Evolutionary conservation across 2,329 filamentous ascomycete species (phyloP).

Genomic region (Amylocarpus encephaloides): DNA sequence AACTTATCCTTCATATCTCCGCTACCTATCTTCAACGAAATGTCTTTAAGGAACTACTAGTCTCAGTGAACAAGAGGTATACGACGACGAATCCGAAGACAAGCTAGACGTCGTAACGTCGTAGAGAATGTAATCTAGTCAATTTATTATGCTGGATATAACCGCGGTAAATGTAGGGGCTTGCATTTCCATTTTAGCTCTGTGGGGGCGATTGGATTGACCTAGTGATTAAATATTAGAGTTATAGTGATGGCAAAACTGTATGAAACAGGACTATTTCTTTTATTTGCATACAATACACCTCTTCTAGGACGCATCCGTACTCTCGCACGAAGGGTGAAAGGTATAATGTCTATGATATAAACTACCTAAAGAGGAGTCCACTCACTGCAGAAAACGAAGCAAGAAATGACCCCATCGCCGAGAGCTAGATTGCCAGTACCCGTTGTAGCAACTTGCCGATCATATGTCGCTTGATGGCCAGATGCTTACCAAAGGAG

Average conservation of each 20-base stretch:
- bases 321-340: constrained; percentile 28
- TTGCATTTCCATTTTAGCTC: constrained; percentile 32
- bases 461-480: constrained; percentile 24
- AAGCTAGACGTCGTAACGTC: constrained; percentile 34
- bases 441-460: constrained; percentile 33
- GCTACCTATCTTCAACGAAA: constrained; percentile 36
- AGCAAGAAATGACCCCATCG: constrained; percentile 49
- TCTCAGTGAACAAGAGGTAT: constrained; percentile 33
- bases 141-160: background rate
- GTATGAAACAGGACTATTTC: constrained; percentile 29
- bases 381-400: constrained; percentile 36
- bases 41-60: constrained; percentile 37
- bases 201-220: constrained; percentile 36
- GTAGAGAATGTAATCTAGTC: constrained; percentile 28
- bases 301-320: background rate
- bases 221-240: constrained; percentile 36
- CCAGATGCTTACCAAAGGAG: constrained; percentile 19
- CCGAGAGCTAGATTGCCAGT: constrained; percentile 34
- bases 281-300: background rate
- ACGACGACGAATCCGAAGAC: constrained; percentile 16
- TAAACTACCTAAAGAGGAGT: constrained; percentile 15
- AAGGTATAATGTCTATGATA: constrained; percentile 35
- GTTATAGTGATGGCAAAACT: constrained; percentile 24
- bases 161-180: too few species aligned
- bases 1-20: constrained; percentile 28